Percentiles rank a stretch among this genome's conserved stretches.
phyloP scores from a whole-genome alignment of 2,329 filamentous ascomycete genomes.

The Paecilomyces sp. region DNA sequence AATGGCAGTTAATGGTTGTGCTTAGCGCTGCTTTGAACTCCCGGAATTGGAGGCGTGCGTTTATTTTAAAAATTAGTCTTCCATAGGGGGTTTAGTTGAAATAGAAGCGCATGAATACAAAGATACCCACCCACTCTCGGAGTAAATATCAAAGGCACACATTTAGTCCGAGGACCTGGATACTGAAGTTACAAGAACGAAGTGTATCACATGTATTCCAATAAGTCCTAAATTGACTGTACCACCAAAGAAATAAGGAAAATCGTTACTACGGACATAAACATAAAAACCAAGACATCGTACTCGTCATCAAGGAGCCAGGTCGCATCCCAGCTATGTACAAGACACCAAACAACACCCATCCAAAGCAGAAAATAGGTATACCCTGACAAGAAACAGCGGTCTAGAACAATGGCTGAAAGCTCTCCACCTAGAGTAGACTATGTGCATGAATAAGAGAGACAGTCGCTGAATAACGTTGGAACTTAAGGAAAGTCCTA shows the following conservation, averaged over 20 bases:
- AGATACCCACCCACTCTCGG: no score
- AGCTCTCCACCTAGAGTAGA: background rate
- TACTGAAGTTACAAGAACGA: no score
- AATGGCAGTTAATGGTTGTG: no score
- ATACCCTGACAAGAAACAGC: slow-evolving; percentile 1
- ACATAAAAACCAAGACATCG: background rate
- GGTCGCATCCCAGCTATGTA: background rate
- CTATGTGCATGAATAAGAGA: background rate
- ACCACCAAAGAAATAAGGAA: background rate
- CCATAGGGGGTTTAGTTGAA: no score
- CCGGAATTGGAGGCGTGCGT: no score
- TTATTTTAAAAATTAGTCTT: no score
- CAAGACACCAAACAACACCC: background rate
- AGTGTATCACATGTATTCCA: no score
- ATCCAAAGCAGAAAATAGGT: background rate
- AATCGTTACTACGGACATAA: background rate
- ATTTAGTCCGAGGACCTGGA: no score
- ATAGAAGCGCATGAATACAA: no score
- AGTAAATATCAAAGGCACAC: no score
- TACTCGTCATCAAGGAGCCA: background rate
- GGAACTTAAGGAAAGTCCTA: background rate
- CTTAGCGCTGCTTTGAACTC: no score
- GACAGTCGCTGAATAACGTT: background rate
- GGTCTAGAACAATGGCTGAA: background rate
- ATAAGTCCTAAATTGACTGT: background rate